Evolutionary conservation across 129 eudicot genomes (phyloP), one percentile per base, ranked within the genome.

Genomic region (Apium graveolens): DNA sequence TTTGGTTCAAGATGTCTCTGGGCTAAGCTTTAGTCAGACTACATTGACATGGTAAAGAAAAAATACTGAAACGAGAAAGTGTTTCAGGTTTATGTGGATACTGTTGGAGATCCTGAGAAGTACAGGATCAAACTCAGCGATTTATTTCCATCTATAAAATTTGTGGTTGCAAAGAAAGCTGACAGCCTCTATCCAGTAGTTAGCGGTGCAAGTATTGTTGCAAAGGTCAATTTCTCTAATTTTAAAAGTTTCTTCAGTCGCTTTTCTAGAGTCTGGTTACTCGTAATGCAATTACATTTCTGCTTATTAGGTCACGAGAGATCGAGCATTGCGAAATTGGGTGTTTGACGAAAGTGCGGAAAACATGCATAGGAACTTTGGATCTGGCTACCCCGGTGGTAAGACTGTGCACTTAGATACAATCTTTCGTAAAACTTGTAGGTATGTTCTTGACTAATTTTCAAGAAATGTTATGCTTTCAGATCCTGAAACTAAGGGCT

Each of bases 341-440:
- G 79, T 74, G 74, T 87, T 90, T 48, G 96, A 91, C 82, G 98
- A 95, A 91, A 88, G 86, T 81, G 94, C 93, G 26, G 98, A 91
- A 77, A 80, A 88, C 68, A 83, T 95, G 85, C 94, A 92, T 74
- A 88, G 87, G 83, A 87, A 79, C 70, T 95, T 95, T 57, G 98
- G 97, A 78, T 95, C 98, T 27, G 98, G 98, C 38, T 95, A 95
- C 75, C 98, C 98, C 72, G 97, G 94, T 82, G 98, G 98, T 94
- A 82, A 66, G 69, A 42, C 55, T 12, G 21, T 68, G 73, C 66
- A 29, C 48, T 77, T 26, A 35, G 11, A 17, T 78, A 27, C 63
- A 68, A 62, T 76, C 29, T 35, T 45, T 84, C 1, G 29, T 7
- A 41, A 9, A 41, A 29, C 18, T 26, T 17, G 60, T 38, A 44